phyloP scores from a whole-genome alignment of 2,329 filamentous ascomycete species.

The Sporothrix humicola region DNA sequence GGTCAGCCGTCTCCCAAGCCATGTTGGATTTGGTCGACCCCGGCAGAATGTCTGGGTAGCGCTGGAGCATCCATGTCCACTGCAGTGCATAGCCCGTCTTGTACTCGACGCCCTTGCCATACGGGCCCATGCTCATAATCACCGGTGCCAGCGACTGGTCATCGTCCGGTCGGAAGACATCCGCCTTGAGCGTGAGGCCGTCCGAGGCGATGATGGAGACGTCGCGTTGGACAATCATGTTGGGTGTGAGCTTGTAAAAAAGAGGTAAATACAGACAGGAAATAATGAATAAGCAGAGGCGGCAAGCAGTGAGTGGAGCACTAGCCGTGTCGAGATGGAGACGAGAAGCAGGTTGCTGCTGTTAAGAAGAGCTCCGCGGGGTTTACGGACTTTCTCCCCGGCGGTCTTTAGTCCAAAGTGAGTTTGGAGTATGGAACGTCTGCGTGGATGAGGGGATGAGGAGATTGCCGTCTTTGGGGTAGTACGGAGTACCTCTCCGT shows the following conservation, averaged over 20 bases:
- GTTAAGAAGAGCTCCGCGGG: no score
- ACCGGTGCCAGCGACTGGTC: constrained; percentile 52
- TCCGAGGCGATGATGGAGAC: constrained; percentile 16
- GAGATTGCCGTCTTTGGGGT: neutral
- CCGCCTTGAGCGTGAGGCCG: constrained; percentile 16
- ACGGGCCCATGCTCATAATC: constrained; percentile 72
- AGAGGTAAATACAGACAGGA: no score
- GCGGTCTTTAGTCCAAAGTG: no score
- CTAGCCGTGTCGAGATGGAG: no score
- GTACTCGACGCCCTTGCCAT: constrained; percentile 76
- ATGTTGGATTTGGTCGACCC: constrained; percentile 59
- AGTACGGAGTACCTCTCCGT: neutral
- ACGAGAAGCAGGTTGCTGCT: no score
- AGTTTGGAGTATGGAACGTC: neutral
- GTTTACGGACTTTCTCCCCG: no score
- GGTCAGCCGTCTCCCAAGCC: constrained; percentile 64
- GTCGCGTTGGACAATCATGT: constrained; percentile 11
- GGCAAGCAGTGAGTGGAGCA: neutral
- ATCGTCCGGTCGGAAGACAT: constrained; percentile 13
- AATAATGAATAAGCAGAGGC: neutral
- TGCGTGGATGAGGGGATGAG: neutral
- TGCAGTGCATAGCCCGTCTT: constrained; percentile 47
- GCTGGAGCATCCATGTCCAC: constrained; percentile 38
- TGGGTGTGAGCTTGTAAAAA: no score
- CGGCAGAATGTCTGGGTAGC: constrained; percentile 56